Evolutionary conservation across 345 rosid species (phyloP).

Genomic region (Eucalyptus pauciflora): DNA sequence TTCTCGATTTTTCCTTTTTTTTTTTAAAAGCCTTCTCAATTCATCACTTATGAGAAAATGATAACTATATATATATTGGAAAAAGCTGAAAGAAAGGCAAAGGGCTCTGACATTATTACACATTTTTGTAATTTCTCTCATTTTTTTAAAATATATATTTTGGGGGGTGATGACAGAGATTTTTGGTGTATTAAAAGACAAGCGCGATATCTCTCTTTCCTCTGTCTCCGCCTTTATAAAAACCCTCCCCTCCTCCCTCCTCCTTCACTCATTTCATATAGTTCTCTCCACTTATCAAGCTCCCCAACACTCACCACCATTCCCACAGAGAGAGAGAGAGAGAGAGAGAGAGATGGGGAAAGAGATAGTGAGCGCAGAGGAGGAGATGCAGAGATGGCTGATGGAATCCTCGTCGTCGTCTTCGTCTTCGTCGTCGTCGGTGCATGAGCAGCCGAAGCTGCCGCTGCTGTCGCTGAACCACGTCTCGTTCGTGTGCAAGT

Average conservation of each 20-base stretch:
- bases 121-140: too few species aligned
- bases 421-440: background rate
- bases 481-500: slow-evolving; percentile 34
- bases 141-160: too few species aligned
- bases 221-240: background rate
- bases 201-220: background rate
- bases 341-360: background rate
- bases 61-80: too few species aligned
- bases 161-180: background rate
- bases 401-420: background rate
- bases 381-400: slow-evolving; percentile 7
- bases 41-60: too few species aligned
- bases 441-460: background rate
- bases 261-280: background rate
- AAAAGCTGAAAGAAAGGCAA: too few species aligned
- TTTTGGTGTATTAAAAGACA: background rate
- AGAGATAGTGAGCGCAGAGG: slow-evolving; percentile 17
- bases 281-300: background rate
- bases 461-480: slow-evolving; percentile 28
- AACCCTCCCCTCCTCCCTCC: background rate
- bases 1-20: too few species aligned
- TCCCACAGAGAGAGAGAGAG: background rate
- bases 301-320: background rate
- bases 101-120: too few species aligned
- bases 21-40: too few species aligned